Base-by-base conservation (phyloP, 2,329 filamentous ascomycete genomes). In the Sphaceloma murrayae region DNA sequence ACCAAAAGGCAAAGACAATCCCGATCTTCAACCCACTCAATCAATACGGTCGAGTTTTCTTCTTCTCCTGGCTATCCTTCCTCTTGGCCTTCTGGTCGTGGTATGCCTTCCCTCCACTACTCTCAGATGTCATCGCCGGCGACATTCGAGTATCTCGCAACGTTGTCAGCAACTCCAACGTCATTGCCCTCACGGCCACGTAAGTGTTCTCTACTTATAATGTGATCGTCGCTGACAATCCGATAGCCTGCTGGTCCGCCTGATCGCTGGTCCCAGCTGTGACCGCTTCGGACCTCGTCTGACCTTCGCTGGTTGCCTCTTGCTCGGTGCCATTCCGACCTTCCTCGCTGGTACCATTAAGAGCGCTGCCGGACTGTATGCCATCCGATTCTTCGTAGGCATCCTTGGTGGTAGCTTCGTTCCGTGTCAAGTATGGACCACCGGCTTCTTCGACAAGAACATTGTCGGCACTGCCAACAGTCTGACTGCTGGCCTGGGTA, bases 361-460 rank as follows among this genome's bases (percentile, higher is more conserved):
- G 36, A 78, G 72, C 43, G 77, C 77, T 4, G 65, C 63, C 3
- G 80, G 83, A 6, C 72, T 89, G n/a, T 80, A 85, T 53, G 65
- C 75, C 14, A 73, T 82, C 36, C 77, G 84, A 33, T 89, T 89
- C 68, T 88, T 88, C 63, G 77, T 88, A 50, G 83, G 83, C 48
- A 80, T 89, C 32, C 74, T 89, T 0, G 14, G 84, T 30, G 82
- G 80, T 2, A 75, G 77, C 1, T 89, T 89, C 54, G 84, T 89
- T 0, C 84, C 84, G 9, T 94, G 86, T 61, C 86, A 93, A 59
- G 88, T 94, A 5, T 94, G 87, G 85, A 85, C 82, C 7, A 94
- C 86, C 0, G 85, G 81, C 0, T 94, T 94, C 69, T 94, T 86
- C 60, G 87, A 95, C 66, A 91, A 88, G 67, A 91, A 88, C 55